A percentile compares a stretch with the other conserved stretches of the same genome.
phyloP scores from a whole-genome alignment of 2,329 filamentous ascomycete species.

The Triangularia verruculosa region DNA sequence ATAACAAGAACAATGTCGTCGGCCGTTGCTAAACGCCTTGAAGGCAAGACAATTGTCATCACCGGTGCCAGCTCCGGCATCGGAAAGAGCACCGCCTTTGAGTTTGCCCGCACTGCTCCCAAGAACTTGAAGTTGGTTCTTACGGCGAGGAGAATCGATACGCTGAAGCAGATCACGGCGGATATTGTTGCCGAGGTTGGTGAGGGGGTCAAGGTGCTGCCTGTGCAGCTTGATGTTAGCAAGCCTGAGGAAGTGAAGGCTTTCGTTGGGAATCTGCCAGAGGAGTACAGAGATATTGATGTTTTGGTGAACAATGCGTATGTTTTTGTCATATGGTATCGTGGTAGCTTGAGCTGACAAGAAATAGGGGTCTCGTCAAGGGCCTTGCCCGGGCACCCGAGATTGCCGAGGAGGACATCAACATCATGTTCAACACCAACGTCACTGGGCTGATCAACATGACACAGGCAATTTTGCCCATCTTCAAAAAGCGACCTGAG shows the following conservation, averaged over 20 bases:
- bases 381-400: slow-evolving; percentile 74
- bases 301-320: slow-evolving; percentile 96
- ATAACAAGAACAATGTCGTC: slow-evolving; percentile 48
- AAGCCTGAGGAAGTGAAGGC: slow-evolving; percentile 68
- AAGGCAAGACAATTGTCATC: slow-evolving; percentile 88
- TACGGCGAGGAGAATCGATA: slow-evolving; percentile 82
- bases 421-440: slow-evolving; percentile 87
- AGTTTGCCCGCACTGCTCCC: slow-evolving; percentile 85
- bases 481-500: slow-evolving; percentile 72
- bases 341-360: background rate
- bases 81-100: slow-evolving; percentile 76
- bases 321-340: slow-evolving; percentile 34
- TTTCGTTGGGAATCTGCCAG: slow-evolving; percentile 72
- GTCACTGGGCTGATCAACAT: slow-evolving; percentile 94
- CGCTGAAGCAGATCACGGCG: slow-evolving; percentile 69
- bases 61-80: slow-evolving; percentile 95
- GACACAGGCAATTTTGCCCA: slow-evolving; percentile 84
- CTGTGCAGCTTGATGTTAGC: slow-evolving; percentile 84
- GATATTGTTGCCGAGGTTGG: slow-evolving; percentile 76
- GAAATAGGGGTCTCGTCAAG: slow-evolving; percentile 54
- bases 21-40: slow-evolving; percentile 75
- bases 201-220: slow-evolving; percentile 74
- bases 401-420: slow-evolving; percentile 78
- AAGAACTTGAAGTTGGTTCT: slow-evolving; percentile 77
- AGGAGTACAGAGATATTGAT: slow-evolving; percentile 80